A percentile compares a stretch with the other conserved stretches of the same genome.
Evolutionary conservation across 306 rosid genomes (phyloP).

Genomic region (Urtica urens): DNA sequence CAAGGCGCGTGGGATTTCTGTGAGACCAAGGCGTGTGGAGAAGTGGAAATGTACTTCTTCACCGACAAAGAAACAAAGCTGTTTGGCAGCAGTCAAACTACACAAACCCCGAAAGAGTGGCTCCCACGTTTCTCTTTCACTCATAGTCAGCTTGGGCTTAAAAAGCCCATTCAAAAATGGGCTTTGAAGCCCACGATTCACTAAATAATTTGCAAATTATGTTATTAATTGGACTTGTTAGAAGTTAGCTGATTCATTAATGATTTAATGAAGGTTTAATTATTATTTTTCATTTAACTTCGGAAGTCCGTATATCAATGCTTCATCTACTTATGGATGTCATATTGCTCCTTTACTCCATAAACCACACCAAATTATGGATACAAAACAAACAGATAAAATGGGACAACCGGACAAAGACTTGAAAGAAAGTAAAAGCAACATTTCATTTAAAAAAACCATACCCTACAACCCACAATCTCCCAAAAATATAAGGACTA

Average conservation of each 20-base stretch:
- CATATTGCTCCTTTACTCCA: too few species aligned
- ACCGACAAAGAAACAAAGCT: neutral
- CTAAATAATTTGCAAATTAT: too few species aligned
- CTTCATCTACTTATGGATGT: too few species aligned
- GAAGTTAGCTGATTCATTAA: too few species aligned
- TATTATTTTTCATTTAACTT: too few species aligned
- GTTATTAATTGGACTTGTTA: too few species aligned
- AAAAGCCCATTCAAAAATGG: neutral
- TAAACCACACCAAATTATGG: neutral
- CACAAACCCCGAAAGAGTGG: slow-evolving; percentile 9
- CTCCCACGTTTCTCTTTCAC: too few species aligned
- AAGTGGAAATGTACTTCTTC: neutral
- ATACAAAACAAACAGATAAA: neutral
- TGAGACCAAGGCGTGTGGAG: neutral
- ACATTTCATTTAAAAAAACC: neutral
- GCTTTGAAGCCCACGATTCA: too few species aligned
- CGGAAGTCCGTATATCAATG: too few species aligned
- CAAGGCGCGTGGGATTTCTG: too few species aligned
- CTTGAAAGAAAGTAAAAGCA: neutral
- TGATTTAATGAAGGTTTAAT: too few species aligned
- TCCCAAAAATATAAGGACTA: neutral
- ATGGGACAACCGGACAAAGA: neutral
- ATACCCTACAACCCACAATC: slow-evolving; percentile 1
- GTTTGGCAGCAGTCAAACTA: slow-evolving; percentile 11
- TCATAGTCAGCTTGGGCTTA: neutral